Evolutionary conservation across 345 rosid species (phyloP), one percentile per base, ranked within the genome.

Genomic region (Eucalyptus regnans): DNA sequence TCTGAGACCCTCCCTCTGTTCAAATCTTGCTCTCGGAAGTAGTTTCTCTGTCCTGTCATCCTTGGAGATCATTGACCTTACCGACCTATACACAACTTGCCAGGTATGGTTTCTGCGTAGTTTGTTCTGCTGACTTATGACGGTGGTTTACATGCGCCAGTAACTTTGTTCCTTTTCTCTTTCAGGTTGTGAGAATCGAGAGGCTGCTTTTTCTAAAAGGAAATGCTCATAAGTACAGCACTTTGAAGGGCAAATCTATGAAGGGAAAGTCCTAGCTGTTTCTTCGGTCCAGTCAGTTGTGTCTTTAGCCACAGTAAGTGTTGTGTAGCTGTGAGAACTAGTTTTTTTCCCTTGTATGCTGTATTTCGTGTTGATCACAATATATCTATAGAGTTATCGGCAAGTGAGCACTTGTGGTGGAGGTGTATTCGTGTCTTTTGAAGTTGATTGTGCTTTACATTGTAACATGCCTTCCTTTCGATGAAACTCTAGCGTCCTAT

Each of bases 1-100:
- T 37, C 62, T 6, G 46, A 18, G 81, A 87, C 88, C 22, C 88
- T 62, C 88, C 22, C 88, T 62, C 91, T 86, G 44, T 87, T 87
- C n/a, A 80, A 88, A 88, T 80, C 88, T 88, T 89, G 86, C 87
- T 87, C 88, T 6, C 86, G 87, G 41, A 48, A 91, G n/a, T 17
- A 54, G 87, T 54, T 48, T 76, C 84, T 76, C 16, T 76, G 41
- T 76, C 86, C 31, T 56, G 50, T 50, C 50, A 50, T 62, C 58
- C 79, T 58, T 64, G 90, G 94, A 93, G 92, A 89, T 92, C 7
- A 64, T 90, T 89, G 91, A 90, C 86, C 10, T 58, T 20, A 68
- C 56, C 90, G 87, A 87, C 84, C 84, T 41, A 41, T 76, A 37
- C 84, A 41, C 84, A 76, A 76, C 84, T 76, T 76, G 48, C 84